Conservation (phyloP, 148 eudicot genomes). For the Linanthus parryae region DNA sequence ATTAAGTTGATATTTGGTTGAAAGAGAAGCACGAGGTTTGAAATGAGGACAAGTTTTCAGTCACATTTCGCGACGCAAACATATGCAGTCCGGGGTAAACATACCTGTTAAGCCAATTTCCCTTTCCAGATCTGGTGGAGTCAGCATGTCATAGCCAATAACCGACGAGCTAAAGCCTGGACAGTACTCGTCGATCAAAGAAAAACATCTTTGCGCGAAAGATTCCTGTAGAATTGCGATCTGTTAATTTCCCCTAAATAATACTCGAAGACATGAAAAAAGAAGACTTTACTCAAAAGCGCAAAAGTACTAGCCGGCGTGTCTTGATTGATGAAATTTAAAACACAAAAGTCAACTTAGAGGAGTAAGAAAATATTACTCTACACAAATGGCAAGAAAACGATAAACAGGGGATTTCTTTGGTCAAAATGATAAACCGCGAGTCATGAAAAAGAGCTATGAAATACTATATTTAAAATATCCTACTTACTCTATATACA, state of each 20-base stretch:
- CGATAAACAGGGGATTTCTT: no score
- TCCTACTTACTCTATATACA: slow-evolving; percentile 64
- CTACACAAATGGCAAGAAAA: no score
- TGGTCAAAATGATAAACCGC: no score
- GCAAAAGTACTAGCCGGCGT: neutral
- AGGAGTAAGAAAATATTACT: no score
- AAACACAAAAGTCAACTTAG: no score
- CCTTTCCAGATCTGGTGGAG: slow-evolving; percentile 97
- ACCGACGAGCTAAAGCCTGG: slow-evolving; percentile 95
- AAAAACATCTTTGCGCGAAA: slow-evolving; percentile 77
- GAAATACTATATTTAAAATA: neutral
- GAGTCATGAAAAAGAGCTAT: no score
- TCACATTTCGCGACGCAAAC: neutral
- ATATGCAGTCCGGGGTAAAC: neutral
- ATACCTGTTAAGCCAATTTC: slow-evolving; percentile 85
- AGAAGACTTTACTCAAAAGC: neutral
- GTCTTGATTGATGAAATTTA: neutral
- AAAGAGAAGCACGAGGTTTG: no score
- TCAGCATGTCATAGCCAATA: slow-evolving; percentile 92
- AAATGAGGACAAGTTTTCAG: neutral
- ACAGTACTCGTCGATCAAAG: slow-evolving; percentile 85
- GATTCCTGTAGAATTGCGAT: slow-evolving; percentile 66
- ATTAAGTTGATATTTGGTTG: no score
- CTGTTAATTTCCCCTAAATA: no score
- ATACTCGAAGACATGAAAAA: no score